Evolutionary conservation across 306 rosid species (phyloP).

Genomic region (Ochetophila trinervis): DNA sequence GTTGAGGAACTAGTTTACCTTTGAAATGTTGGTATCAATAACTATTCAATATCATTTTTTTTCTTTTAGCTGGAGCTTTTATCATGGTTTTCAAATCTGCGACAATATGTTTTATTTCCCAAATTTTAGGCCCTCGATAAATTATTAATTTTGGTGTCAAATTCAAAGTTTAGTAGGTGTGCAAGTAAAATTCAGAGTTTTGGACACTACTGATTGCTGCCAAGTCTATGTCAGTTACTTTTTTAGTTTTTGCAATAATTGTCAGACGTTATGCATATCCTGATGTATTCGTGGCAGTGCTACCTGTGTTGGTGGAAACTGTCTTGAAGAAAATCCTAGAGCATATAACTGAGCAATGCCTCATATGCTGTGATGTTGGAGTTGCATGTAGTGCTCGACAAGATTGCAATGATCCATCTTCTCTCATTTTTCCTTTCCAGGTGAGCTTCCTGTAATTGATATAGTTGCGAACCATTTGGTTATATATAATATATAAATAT

Average conservation of each 20-base stretch:
- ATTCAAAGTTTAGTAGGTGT: no score
- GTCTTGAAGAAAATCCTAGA: constrained; percentile 66
- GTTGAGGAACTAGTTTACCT: no score
- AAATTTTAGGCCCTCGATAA: no score
- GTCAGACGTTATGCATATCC: not conserved
- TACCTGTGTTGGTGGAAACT: constrained; percentile 88
- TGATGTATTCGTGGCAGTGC: constrained; percentile 44
- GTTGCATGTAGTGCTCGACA: constrained; percentile 86
- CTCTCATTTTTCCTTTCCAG: constrained; percentile 98
- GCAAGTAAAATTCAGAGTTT: no score
- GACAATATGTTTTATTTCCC: no score
- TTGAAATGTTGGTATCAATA: no score
- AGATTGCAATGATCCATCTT: constrained; percentile 81
- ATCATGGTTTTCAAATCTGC: no score
- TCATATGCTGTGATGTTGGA: constrained; percentile 95
- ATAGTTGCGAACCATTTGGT: not conserved
- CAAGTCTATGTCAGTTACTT: no score
- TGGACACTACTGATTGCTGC: no score
- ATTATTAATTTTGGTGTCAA: no score
- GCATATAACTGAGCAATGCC: constrained; percentile 94
- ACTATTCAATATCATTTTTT: no score
- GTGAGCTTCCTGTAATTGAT: constrained; percentile 31
- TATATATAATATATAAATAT: not conserved
- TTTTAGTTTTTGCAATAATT: not conserved
- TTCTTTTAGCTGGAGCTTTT: no score